Base-by-base conservation (phyloP, 2,329 filamentous ascomycete species). In the Colletotrichum chlorophyti region DNA sequence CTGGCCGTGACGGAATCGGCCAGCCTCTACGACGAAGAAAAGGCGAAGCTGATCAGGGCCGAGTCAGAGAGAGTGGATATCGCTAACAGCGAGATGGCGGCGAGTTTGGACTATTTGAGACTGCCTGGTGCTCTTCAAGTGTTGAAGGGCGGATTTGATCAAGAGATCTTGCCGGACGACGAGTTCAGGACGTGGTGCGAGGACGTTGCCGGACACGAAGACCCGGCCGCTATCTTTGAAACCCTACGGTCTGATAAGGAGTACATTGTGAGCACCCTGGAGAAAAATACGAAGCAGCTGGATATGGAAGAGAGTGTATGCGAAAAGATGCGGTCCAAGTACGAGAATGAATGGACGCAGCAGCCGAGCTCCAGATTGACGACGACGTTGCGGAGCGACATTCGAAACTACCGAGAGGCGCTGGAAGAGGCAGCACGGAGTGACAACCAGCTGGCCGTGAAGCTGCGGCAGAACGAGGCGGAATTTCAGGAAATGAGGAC, bases 321-420 rank as follows among this genome's bases (percentile, higher is more conserved):
- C 72, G 95, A 99, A 73, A 99, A 98, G 80, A 99, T 99, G 95
- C 86, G 95, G 42, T 96, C 93, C 11, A 99, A 99, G 72, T 98
- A 98, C 71, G 93, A 94, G 53, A 84, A 83, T 24, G 94, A 98
- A 52, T 99, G 95, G 95, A 97, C 92, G 15, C 95, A 99, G 68
- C 95, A 99, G 69, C 95, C 95, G 10, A 98, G 94, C 70, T 91
- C 91, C 27, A 84, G 91, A 54, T 82, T 99, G 35, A 99, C 94
- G 1, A 88, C 91, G 4, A 98, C 94, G 0, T 77, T 99, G 46
- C 85, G 93, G 53, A 89, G 87, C 58, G 95, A 99, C 70, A 90
- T 98, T 50, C 84, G 90, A 61, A 94, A 90, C 68, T 97, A 98
- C 69, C 86, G 89, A 26, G 90, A 93, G 57, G 95, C 95, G 1